A percentile compares a stretch with the other conserved stretches of the same genome.
These are phyloP conservation scores for Cryphonectria parasitica DNA, from an alignment of 2,329 filamentous ascomycete genomes.

Conservation along the genomic window DNA sequence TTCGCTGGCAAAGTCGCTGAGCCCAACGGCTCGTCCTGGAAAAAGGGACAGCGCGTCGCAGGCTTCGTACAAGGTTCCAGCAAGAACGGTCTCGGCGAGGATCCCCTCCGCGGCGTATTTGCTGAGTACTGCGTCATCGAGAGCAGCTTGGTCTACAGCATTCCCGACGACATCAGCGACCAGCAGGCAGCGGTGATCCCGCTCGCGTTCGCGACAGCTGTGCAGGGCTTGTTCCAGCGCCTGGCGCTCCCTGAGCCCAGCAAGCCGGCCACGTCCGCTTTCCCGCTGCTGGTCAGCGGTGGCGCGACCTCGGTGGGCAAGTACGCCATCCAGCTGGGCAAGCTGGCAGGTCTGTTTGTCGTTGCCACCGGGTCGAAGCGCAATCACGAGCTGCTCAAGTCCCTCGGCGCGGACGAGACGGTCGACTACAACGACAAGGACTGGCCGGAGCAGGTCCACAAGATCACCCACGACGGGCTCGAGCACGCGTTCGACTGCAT, in stretches of 20 bases:
- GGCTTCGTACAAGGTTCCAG: constrained; percentile 39
- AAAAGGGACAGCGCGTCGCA: constrained; percentile 39
- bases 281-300: constrained; percentile 37
- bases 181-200: constrained; percentile 36
- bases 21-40: constrained; percentile 38
- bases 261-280: constrained; percentile 35
- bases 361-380: constrained; percentile 29
- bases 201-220: constrained; percentile 51
- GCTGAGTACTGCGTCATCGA: constrained; percentile 38
- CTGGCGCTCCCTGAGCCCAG: constrained; percentile 38
- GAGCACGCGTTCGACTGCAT: constrained; percentile 39
- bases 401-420: constrained; percentile 28
- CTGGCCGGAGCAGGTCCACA: constrained; percentile 57
- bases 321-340: constrained; percentile 29
- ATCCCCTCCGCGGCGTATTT: constrained; percentile 35
- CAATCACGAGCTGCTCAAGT: constrained; percentile 28
- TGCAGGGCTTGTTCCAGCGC: constrained; percentile 39
- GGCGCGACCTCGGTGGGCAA: constrained; percentile 28
- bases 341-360: constrained; percentile 29
- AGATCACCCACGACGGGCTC: constrained; percentile 62
- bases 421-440: constrained; percentile 33
- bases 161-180: constrained; percentile 36
- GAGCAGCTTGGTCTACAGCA: constrained; percentile 35
- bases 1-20: constrained; percentile 40
- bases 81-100: constrained; percentile 21